phyloP scores from a whole-genome alignment of 2,329 filamentous ascomycete species.

The Penicillium olsonii region DNA sequence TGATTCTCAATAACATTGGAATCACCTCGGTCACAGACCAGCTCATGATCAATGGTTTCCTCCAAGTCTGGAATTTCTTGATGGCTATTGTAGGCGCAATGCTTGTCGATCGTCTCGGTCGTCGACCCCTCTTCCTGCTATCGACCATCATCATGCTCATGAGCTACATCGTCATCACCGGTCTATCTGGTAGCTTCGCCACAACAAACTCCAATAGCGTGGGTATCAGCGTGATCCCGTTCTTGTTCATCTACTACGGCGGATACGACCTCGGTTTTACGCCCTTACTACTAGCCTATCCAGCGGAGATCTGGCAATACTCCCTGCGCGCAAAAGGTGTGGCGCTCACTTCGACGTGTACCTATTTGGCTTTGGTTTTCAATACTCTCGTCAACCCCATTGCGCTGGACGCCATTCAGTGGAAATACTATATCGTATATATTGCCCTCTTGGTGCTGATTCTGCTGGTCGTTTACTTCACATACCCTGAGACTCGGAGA shows the following conservation, averaged over 20 bases:
- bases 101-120: slow-evolving; percentile 44
- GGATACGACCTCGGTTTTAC: slow-evolving; percentile 68
- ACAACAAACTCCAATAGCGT: slow-evolving; percentile 39
- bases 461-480: slow-evolving; percentile 45
- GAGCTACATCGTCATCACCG: slow-evolving; percentile 59
- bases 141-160: slow-evolving; percentile 54
- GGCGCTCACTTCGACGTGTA: not conserved
- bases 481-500: slow-evolving; percentile 48
- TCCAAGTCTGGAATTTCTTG: slow-evolving; percentile 45
- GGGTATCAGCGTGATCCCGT: slow-evolving; percentile 52
- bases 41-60: slow-evolving; percentile 42
- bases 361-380: slow-evolving; percentile 36
- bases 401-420: slow-evolving; percentile 44
- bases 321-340: not conserved
- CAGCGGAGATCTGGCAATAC: not conserved
- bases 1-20: slow-evolving; percentile 42
- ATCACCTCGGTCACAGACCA: slow-evolving; percentile 39
- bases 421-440: slow-evolving; percentile 50
- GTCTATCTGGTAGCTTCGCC: slow-evolving; percentile 45
- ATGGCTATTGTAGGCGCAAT: slow-evolving; percentile 42
- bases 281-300: slow-evolving; percentile 48
- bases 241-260: slow-evolving; percentile 62
- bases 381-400: slow-evolving; percentile 53
- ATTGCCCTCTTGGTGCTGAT: slow-evolving; percentile 47
- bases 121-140: slow-evolving; percentile 49